Conservation (phyloP, 768 basidiomycete genomes). For the Cystobasidium onofrii region DNA sequence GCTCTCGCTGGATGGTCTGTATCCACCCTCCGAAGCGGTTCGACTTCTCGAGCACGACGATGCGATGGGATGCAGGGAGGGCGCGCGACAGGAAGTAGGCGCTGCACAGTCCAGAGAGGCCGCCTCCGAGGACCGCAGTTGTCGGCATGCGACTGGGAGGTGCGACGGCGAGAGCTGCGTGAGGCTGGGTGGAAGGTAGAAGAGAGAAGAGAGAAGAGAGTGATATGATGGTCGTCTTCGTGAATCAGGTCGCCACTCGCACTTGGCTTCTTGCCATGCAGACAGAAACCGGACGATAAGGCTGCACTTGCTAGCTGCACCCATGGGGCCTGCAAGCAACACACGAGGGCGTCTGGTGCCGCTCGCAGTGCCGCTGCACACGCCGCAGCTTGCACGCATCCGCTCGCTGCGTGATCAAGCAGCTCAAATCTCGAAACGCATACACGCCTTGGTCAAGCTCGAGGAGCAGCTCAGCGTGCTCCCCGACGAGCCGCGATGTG, state of each 20-base stretch:
- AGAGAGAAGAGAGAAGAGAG: too few relatives aligned
- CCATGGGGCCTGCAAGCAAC: neutral
- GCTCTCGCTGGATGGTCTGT: constrained; percentile 50
- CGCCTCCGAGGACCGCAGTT: constrained; percentile 63
- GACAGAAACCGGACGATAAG: too few relatives aligned
- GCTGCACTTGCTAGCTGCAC: neutral
- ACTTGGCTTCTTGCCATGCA: too few relatives aligned
- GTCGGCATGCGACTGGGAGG: neutral
- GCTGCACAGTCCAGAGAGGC: constrained; percentile 69
- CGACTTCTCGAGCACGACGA: constrained; percentile 64
- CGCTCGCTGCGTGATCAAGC: constrained; percentile 12
- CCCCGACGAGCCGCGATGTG: constrained; percentile 8
- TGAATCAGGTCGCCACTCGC: neutral
- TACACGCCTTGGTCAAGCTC: neutral
- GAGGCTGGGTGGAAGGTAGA: too few relatives aligned
- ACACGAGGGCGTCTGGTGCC: constrained; percentile 2
- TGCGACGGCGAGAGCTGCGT: too few relatives aligned
- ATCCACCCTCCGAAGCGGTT: constrained; percentile 79
- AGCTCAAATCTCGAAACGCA: neutral
- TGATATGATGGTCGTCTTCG: too few relatives aligned
- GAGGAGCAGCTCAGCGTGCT: constrained; percentile 11
- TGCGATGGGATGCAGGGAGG: constrained; percentile 53
- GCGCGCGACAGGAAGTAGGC: constrained; percentile 67
- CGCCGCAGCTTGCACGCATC: neutral
- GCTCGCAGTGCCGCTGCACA: constrained; percentile 11